Evolutionary conservation across 2,329 filamentous ascomycete species (phyloP), one percentile per base, ranked within the genome.

Genomic region (Dactylellina leptospora): DNA sequence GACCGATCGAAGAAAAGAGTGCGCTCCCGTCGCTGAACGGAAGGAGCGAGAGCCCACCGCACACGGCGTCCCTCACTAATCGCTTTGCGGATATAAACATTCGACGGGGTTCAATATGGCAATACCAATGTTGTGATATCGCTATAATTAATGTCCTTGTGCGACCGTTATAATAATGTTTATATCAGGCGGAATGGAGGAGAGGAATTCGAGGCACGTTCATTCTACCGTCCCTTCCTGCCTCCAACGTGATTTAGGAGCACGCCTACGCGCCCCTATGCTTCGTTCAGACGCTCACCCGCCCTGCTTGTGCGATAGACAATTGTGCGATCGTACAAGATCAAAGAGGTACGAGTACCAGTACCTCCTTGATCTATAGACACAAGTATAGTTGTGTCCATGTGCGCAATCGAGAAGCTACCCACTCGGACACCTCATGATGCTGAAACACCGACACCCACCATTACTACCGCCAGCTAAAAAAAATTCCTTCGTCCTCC

Each of bases 391-490:
- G n/a, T n/a, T n/a, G n/a, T n/a, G 36, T 10, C 13, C 18, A 16
- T 40, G 36, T 40, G 18, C 36, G 4, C 6, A 9, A 54, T n/a
- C 38, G 25, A 36, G 36, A 56, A 38, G 30, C 42, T 60, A 48
- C 40, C 42, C 44, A 56, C 42, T 50, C 44, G 53, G 33, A 58
- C 62, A 68, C 53, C 62, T 68, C 62, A 68, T 42, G 36, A 59
- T 50, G 53, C 62, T 66, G 61, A 66, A 51, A 66, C 61, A 66
- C 36, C 51, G 16, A 38, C 40, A 51, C 42, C 36, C 23, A 28
- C n/a, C n/a, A n/a, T n/a, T n/a, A n/a, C n/a, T n/a, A n/a, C n/a
- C n/a, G n/a, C n/a, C n/a, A 63, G 38, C 5, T 40, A 16, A 40
- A 40, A 11, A 40, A n/a, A 4, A n/a, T 33, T 27, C 47, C 20